Conservation (phyloP, 192 early-diverging fungal species). For the Helicostylum pulchrum region DNA sequence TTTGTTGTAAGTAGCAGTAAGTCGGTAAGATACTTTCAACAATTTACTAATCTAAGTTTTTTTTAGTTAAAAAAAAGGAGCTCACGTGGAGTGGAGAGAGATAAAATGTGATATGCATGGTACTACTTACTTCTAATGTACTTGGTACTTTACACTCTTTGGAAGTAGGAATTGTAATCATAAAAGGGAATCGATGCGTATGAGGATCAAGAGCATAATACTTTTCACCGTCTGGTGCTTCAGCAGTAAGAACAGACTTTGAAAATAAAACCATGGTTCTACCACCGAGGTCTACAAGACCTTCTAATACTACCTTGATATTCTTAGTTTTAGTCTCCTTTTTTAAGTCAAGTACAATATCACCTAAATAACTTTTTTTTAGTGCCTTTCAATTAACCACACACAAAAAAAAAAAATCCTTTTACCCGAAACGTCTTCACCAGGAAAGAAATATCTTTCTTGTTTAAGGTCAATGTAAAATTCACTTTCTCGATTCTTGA, state of each 20-base stretch:
- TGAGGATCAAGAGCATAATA: not conserved
- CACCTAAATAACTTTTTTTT: not conserved
- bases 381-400: not conserved
- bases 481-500: conserved; percentile 1
- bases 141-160: not conserved
- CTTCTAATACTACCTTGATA: not conserved
- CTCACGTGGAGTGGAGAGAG: not conserved
- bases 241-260: conserved; percentile 1
- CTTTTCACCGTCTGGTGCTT: conserved; percentile 1
- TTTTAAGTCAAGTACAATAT: not conserved
- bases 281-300: not conserved
- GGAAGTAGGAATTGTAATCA: conserved; percentile 3
- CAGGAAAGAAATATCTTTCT: conserved; percentile 5
- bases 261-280: not conserved
- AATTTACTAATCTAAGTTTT: conserved; percentile 1
- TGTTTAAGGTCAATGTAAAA: conserved; percentile 8
- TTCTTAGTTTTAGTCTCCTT: not conserved
- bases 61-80: not conserved
- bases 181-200: conserved; percentile 8
- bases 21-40: not conserved
- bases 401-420: not conserved
- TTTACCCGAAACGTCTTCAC: conserved; percentile 10
- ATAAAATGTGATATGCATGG: too few relatives aligned
- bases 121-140: conserved; percentile 10
- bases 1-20: conserved; percentile 2